These are phyloP conservation scores for Agastache rugosa DNA, from an alignment of 257 asterid species.

Conservation along the genomic window DNA sequence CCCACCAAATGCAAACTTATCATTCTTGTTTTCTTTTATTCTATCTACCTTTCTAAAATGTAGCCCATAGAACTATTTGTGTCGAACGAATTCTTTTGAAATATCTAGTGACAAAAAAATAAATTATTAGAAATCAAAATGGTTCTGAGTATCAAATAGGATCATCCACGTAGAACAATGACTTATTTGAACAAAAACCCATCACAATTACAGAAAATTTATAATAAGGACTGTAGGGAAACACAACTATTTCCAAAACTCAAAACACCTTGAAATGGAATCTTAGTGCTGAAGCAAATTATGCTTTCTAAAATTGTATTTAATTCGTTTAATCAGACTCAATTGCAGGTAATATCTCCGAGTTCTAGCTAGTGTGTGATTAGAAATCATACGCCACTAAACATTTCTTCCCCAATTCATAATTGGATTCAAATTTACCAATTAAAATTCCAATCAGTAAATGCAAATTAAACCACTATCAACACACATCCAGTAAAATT, in stretches of 20 bases:
- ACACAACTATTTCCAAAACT: not conserved
- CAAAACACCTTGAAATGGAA: not conserved
- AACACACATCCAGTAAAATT: not conserved
- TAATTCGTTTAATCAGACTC: not conserved
- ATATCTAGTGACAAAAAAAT: no score
- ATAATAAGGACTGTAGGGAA: no score
- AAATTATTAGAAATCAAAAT: no score
- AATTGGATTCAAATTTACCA: not conserved
- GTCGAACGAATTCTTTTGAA: no score
- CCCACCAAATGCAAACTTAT: no score
- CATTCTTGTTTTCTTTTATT: no score
- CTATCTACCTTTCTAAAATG: no score
- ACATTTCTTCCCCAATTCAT: not conserved
- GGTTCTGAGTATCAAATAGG: no score
- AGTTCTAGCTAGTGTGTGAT: not conserved
- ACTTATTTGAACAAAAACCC: not conserved
- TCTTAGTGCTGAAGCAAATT: not conserved
- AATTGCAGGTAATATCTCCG: not conserved
- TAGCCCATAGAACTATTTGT: no score
- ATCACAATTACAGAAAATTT: not conserved
- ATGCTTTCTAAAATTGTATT: slow-evolving; percentile 1
- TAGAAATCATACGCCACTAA: not conserved
- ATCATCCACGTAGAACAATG: not conserved
- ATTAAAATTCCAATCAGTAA: not conserved
- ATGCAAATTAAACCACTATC: not conserved